Evolutionary conservation across 352 stramenopile species (phyloP).

Genomic region (Globisporangium megalacanthum): DNA sequence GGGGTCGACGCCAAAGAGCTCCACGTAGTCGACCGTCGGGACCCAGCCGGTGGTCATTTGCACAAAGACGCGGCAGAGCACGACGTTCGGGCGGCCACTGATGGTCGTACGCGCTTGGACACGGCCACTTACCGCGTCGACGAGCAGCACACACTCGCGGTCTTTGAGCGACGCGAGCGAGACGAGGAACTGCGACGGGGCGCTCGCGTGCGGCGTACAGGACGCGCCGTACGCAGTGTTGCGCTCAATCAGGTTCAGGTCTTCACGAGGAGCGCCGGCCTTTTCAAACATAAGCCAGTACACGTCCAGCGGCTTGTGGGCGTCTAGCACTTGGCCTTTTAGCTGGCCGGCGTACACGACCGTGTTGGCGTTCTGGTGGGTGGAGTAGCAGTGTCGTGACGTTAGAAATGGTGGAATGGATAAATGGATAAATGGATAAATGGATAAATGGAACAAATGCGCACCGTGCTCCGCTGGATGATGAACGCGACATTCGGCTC

Average conservation of each 20-base stretch:
- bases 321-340: slow-evolving; percentile 38
- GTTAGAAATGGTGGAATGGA: no score
- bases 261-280: slow-evolving; percentile 52
- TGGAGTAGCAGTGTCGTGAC: no score
- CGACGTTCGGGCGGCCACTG: slow-evolving; percentile 48
- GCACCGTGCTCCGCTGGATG: slow-evolving; percentile 82
- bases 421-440: no score
- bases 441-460: slow-evolving; percentile 1
- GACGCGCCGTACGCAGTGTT: slow-evolving; percentile 76
- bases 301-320: slow-evolving; percentile 57
- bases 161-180: slow-evolving; percentile 65
- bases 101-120: slow-evolving; percentile 68
- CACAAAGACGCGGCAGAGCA: slow-evolving; percentile 76
- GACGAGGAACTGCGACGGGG: slow-evolving; percentile 34
- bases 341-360: slow-evolving; percentile 67
- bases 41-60: slow-evolving; percentile 84
- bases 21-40: slow-evolving; percentile 75
- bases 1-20: slow-evolving; percentile 75
- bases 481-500: slow-evolving; percentile 81
- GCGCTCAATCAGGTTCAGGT: slow-evolving; percentile 83
- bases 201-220: slow-evolving; percentile 29
- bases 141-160: slow-evolving; percentile 46
- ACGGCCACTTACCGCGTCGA: slow-evolving; percentile 45
- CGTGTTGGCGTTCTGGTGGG: slow-evolving; percentile 59
- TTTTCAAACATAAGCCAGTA: slow-evolving; percentile 89